These are phyloP conservation scores for Aspergillus fructus DNA, from an alignment of 2,329 filamentous ascomycete species.

Conservation along the genomic window DNA sequence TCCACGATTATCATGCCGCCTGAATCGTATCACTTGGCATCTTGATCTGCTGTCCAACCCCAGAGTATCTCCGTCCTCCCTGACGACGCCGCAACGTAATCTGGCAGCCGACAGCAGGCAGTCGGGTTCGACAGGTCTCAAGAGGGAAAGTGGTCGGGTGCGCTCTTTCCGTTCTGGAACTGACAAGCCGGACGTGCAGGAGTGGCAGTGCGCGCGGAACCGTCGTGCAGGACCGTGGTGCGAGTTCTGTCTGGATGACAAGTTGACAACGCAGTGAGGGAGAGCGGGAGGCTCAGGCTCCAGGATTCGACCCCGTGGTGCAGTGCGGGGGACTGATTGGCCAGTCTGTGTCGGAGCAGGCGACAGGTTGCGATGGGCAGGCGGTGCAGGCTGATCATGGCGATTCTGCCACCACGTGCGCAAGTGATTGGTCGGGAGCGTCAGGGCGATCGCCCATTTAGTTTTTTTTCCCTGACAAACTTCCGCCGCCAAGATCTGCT, in stretches of 20 bases:
- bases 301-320: conserved; percentile 2
- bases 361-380: conserved; percentile 8
- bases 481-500: conserved; percentile 12
- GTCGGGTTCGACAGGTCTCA: too few relatives aligned
- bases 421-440: conserved; percentile 26
- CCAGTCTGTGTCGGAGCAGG: not conserved
- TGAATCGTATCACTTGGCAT: too few relatives aligned
- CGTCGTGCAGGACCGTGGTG: too few relatives aligned
- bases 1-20: too few relatives aligned
- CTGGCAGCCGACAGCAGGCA: too few relatives aligned
- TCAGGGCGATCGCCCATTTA: conserved; percentile 4
- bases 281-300: not conserved
- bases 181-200: too few relatives aligned
- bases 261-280: not conserved
- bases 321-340: conserved; percentile 11
- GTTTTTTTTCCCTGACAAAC: conserved; percentile 1
- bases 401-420: conserved; percentile 35
- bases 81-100: too few relatives aligned
- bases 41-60: too few relatives aligned
- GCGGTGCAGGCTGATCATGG: conserved; percentile 18
- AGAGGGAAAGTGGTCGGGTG: too few relatives aligned
- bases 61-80: too few relatives aligned
- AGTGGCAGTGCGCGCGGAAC: not conserved
- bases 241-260: not conserved
- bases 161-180: too few relatives aligned